Conservation (phyloP, 768 basidiomycete genomes). For the Cystofilobasidium macerans region DNA sequence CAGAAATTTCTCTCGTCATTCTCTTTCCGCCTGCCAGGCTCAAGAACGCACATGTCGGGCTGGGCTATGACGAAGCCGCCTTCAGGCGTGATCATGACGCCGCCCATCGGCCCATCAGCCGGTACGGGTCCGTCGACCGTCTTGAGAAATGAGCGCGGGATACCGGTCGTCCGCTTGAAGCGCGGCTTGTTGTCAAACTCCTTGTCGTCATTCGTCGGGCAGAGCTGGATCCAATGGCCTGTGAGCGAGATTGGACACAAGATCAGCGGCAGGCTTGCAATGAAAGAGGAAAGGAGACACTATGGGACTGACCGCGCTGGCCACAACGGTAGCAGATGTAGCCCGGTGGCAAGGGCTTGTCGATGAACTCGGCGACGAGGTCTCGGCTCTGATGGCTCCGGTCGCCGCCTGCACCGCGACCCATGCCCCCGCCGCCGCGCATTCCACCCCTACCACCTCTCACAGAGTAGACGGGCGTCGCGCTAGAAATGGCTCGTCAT, state of each 20-base stretch:
- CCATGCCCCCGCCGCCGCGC: conserved; percentile 47
- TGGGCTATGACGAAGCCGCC: conserved; percentile 96
- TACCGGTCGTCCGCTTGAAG: conserved; percentile 95
- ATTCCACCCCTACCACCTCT: conserved; percentile 31
- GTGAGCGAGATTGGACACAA: conserved; percentile 19
- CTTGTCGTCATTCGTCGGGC: conserved; percentile 92
- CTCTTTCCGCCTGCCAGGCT: too few relatives aligned
- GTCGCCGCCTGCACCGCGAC: conserved; percentile 38
- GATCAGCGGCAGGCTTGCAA: neutral
- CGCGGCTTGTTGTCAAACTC: conserved; percentile 88
- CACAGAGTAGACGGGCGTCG: conserved; percentile 47
- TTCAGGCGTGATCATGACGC: conserved; percentile 97
- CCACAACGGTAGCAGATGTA: conserved; percentile 99
- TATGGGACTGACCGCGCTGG: conserved; percentile 59
- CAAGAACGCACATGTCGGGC: conserved; percentile 88
- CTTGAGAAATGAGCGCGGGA: conserved; percentile 93
- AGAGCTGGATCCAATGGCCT: conserved; percentile 99
- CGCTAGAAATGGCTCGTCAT: conserved; percentile 24
- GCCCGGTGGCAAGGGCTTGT: conserved; percentile 69
- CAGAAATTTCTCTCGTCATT: too few relatives aligned
- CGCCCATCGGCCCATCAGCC: conserved; percentile 47
- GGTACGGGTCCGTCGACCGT: conserved; percentile 61
- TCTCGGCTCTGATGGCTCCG: conserved; percentile 41
- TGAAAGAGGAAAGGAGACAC: conserved; percentile 5
- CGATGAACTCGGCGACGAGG: conserved; percentile 47